Conservation (phyloP, 176 grass and related monocot species). For the Zizania latifolia region DNA sequence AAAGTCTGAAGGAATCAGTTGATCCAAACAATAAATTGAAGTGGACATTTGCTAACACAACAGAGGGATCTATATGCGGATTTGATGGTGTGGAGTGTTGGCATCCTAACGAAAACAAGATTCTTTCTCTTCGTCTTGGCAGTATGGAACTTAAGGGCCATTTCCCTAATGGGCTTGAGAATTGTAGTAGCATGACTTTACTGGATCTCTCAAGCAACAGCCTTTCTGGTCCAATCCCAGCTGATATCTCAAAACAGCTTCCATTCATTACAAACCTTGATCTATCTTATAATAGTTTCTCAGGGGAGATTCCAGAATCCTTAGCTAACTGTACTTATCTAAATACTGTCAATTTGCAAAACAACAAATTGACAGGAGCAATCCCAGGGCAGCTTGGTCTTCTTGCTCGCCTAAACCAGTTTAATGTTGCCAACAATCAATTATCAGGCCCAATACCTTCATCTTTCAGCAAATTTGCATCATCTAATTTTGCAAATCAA, state of each 20-base stretch:
- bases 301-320: constrained; percentile 69
- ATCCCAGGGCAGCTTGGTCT: constrained; percentile 67
- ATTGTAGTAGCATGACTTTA: constrained; percentile 72
- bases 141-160: constrained; percentile 66
- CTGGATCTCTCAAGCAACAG: constrained; percentile 87
- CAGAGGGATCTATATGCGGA: constrained; percentile 66
- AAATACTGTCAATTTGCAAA: constrained; percentile 59
- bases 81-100: constrained; percentile 87
- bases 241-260: constrained; percentile 53
- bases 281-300: constrained; percentile 83
- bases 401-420: no score
- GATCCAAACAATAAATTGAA: constrained; percentile 49
- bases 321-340: no score
- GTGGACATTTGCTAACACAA: constrained; percentile 51
- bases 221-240: constrained; percentile 51
- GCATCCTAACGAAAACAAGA: constrained; percentile 81
- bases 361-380: constrained; percentile 60
- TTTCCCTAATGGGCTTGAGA: constrained; percentile 74
- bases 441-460: no score
- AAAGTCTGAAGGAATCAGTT: constrained; percentile 45
- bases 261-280: constrained; percentile 64
- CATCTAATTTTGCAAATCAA: no score
- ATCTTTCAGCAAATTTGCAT: no score
- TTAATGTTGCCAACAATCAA: no score
- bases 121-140: constrained; percentile 58